A percentile compares a stretch with the other conserved stretches of the same genome.
Conservation (phyloP, 345 rosid genomes). For the Erucastrum elatum region DNA sequence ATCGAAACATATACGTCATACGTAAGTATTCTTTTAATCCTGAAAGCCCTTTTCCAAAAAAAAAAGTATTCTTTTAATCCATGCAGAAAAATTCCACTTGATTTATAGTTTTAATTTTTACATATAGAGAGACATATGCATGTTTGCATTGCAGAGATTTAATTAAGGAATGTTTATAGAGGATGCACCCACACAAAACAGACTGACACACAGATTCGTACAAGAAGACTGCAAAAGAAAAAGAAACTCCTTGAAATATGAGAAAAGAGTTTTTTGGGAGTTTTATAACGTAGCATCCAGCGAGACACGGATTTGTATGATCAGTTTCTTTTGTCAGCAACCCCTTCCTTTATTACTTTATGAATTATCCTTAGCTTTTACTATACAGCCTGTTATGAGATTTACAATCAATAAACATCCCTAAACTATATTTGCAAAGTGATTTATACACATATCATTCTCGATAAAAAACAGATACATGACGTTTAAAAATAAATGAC, state of each 20-base stretch:
- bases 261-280: constrained; percentile 10
- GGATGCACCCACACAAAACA: constrained; percentile 33
- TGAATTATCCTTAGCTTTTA: constrained; percentile 10
- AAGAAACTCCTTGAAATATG: constrained; percentile 38
- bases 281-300: constrained; percentile 24
- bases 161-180: constrained; percentile 1
- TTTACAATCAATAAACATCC: background rate
- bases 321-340: constrained; percentile 27
- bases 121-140: background rate
- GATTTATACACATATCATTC: too few relatives aligned
- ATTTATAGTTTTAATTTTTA: background rate
- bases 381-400: background rate
- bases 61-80: constrained; percentile 3
- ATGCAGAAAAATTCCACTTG: constrained; percentile 14
- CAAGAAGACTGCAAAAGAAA: constrained; percentile 31
- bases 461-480: too few relatives aligned
- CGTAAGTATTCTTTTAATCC: constrained; percentile 4
- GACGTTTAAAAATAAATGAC: too few relatives aligned
- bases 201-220: constrained; percentile 36
- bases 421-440: too few relatives aligned
- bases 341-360: constrained; percentile 28
- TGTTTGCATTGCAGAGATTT: background rate
- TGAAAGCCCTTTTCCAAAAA: too few relatives aligned
- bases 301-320: constrained; percentile 16
- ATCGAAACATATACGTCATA: background rate